Percentiles rank a stretch among this genome's conserved stretches.
Evolutionary conservation across 306 rosid genomes (phyloP).

Genomic region (Fragaria vesca): DNA sequence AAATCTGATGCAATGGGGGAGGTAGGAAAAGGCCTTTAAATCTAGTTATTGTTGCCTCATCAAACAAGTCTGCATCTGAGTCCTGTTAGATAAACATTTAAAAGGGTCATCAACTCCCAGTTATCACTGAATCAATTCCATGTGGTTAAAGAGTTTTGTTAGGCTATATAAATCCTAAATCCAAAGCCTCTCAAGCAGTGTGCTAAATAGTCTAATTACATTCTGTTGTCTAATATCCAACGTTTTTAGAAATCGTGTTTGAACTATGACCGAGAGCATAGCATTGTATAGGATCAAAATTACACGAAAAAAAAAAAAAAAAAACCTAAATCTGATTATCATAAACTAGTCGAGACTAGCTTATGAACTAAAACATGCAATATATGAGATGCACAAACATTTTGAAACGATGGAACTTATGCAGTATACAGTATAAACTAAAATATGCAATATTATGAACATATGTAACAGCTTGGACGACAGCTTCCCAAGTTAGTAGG

Average conservation of each 20-base stretch:
- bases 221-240: not conserved
- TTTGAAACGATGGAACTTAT: not conserved
- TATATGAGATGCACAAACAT: not conserved
- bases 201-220: not conserved
- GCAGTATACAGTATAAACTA: not conserved
- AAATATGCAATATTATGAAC: not conserved
- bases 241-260: not conserved
- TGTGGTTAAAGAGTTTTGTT: not conserved
- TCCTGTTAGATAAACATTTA: not conserved
- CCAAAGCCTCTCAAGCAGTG: not conserved
- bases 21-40: constrained; percentile 13
- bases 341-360: not conserved
- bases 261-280: not conserved
- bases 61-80: not conserved
- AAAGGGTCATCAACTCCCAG: not conserved
- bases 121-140: not conserved
- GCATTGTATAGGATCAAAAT: not conserved
- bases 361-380: not conserved
- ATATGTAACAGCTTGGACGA: not conserved
- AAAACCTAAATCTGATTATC: not conserved
- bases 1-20: not conserved
- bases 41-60: not conserved
- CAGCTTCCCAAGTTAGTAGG: not conserved
- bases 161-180: not conserved
- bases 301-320: too few relatives aligned